Conservation (phyloP, 768 basidiomycete species). For the Terana coerulea region DNA sequence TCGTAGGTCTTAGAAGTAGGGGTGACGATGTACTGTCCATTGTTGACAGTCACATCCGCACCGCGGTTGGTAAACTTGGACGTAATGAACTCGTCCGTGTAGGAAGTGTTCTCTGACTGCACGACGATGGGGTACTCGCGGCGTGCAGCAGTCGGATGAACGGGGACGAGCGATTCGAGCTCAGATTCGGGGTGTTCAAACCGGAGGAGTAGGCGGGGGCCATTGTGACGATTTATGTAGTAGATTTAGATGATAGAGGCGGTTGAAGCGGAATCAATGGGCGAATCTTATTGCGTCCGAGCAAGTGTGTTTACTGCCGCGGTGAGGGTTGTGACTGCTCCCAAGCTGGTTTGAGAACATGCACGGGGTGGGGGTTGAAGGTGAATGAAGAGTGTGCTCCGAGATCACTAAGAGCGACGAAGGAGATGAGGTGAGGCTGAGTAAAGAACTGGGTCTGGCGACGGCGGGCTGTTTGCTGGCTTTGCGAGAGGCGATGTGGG, state of each 20-base stretch:
- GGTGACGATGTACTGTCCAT: conserved; percentile 75
- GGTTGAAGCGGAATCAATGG: conserved; percentile 28
- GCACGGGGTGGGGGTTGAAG: conserved; percentile 36
- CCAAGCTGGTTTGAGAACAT: conserved; percentile 97
- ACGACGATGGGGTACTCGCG: conserved; percentile 75
- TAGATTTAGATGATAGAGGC: conserved; percentile 24
- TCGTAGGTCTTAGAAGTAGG: conserved; percentile 81
- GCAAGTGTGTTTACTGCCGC: conserved; percentile 82
- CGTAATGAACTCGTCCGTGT: conserved; percentile 80
- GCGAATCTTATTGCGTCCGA: conserved; percentile 56
- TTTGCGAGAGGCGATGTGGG: background rate
- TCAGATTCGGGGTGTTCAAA: conserved; percentile 66
- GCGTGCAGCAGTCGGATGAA: conserved; percentile 86
- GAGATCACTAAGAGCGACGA: background rate
- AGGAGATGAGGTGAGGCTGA: background rate
- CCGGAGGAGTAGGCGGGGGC: conserved; percentile 57
- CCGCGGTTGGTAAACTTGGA: conserved; percentile 81
- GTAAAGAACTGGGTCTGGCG: too few species aligned
- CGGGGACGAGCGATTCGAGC: conserved; percentile 61
- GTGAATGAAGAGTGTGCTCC: conserved; percentile 3
- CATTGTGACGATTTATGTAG: conserved; percentile 37
- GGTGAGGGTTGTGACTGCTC: conserved; percentile 82
- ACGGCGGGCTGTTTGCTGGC: background rate
- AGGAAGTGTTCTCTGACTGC: conserved; percentile 75
- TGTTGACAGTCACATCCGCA: conserved; percentile 60